Percentiles rank a stretch among this genome's conserved stretches.
Evolutionary conservation across 768 basidiomycete species (phyloP).

Genomic region (Rhodosporidiobolus odoratus): DNA sequence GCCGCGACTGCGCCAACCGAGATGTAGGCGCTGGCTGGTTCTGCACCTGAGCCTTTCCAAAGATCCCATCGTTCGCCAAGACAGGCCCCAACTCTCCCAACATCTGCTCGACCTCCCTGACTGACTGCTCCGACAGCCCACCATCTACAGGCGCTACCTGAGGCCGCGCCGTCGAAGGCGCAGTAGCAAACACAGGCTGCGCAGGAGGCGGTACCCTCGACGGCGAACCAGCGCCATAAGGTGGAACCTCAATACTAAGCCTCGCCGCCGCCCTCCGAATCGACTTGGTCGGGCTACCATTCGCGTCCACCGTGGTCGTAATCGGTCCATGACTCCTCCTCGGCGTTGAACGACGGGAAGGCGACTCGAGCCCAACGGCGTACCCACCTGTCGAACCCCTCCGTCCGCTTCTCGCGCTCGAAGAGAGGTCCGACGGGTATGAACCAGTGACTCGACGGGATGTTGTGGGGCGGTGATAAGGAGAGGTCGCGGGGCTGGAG

Average conservation of each 20-base stretch:
- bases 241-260: slow-evolving; percentile 23
- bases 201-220: not conserved
- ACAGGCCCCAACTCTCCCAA: slow-evolving; percentile 24
- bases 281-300: slow-evolving; percentile 13
- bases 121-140: slow-evolving; percentile 10
- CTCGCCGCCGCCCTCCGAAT: not conserved
- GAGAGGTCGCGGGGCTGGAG: slow-evolving; percentile 12
- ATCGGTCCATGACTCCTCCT: not conserved
- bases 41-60: not conserved
- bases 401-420: not conserved
- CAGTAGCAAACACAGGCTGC: not conserved
- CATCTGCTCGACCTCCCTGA: slow-evolving; percentile 25
- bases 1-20: not conserved
- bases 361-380: not conserved
- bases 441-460: not conserved
- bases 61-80: not conserved
- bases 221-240: not conserved
- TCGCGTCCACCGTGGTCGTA: not conserved
- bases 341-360: not conserved
- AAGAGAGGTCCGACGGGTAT: not conserved
- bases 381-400: slow-evolving; percentile 1
- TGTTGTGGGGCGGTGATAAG: slow-evolving; percentile 17
- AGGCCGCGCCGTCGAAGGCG: not conserved
- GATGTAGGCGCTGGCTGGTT: not conserved
- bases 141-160: not conserved